These are phyloP conservation scores for Encephalitozoon intestinalis DNA, from an alignment of 371 early-diverging fungal species.

Conservation along the genomic window DNA sequence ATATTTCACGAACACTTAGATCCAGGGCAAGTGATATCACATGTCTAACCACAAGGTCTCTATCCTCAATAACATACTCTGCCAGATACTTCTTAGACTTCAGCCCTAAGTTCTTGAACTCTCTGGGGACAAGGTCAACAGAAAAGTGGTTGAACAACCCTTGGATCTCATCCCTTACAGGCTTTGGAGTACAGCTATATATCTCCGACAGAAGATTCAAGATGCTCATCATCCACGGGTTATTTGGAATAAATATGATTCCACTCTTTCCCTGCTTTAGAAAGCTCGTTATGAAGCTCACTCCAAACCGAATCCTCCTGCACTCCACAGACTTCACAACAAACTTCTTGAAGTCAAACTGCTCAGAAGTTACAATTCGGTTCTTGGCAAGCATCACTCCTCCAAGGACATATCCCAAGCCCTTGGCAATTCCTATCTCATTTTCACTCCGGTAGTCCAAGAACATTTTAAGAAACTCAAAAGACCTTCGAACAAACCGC, in stretches of 20 bases:
- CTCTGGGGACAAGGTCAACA: background rate
- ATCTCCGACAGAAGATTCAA: constrained; percentile 39
- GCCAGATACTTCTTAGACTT: constrained; percentile 34
- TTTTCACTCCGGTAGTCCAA: constrained; percentile 10
- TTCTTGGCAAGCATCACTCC: constrained; percentile 36
- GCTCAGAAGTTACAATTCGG: constrained; percentile 29
- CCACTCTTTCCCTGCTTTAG: constrained; percentile 36
- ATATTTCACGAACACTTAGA: constrained; percentile 48
- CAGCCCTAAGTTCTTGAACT: constrained; percentile 10
- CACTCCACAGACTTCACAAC: constrained; percentile 39
- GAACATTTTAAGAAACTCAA: constrained; percentile 8
- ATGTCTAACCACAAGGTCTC: constrained; percentile 26
- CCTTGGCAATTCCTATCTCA: constrained; percentile 31
- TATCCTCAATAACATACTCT: constrained; percentile 20
- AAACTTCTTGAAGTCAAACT: constrained; percentile 52
- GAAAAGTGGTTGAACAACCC: constrained; percentile 17
- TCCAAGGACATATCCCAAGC: constrained; percentile 48
- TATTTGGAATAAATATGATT: constrained; percentile 47
- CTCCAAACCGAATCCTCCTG: constrained; percentile 40
- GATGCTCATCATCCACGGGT: constrained; percentile 55
- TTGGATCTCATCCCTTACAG: constrained; percentile 32
- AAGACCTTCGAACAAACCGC: background rate
- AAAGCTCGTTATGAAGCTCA: constrained; percentile 36
- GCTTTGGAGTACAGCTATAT: constrained; percentile 11
- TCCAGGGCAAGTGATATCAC: constrained; percentile 49